These are phyloP conservation scores for Gossypium raimondii DNA, from an alignment of 345 rosid genomes.

Conservation along the genomic window DNA sequence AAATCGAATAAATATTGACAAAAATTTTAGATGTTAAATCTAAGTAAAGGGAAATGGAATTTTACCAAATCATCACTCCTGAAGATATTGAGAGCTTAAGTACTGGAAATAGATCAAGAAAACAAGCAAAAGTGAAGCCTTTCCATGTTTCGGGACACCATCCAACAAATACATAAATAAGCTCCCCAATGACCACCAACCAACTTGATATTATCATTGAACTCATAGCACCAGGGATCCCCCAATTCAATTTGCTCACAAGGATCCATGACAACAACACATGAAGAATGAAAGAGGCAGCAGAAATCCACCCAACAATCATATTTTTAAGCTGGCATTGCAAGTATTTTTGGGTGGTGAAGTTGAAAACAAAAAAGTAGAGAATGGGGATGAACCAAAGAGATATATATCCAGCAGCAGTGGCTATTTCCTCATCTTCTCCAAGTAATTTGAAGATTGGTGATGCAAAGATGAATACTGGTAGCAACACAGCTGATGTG, in stretches of 20 bases:
- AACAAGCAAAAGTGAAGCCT: conserved; percentile 45
- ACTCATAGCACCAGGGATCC: conserved; percentile 46
- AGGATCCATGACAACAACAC: conserved; percentile 42
- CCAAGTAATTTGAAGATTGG: conserved; percentile 15
- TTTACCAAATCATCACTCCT: conserved; percentile 57
- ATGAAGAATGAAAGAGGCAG: conserved; percentile 32
- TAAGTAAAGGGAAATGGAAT: neutral
- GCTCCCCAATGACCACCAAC: conserved; percentile 37
- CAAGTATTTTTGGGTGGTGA: conserved; percentile 2
- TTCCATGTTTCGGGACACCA: conserved; percentile 60
- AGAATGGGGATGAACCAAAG: conserved; percentile 17
- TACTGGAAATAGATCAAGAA: conserved; percentile 41
- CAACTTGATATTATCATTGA: conserved; percentile 42
- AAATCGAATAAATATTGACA: neutral
- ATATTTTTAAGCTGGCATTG: conserved; percentile 33
- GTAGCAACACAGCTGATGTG: conserved; percentile 3
- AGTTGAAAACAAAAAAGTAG: conserved; percentile 2
- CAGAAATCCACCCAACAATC: conserved; percentile 37
- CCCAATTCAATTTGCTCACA: conserved; percentile 36
- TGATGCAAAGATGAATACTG: conserved; percentile 12
- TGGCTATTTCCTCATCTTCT: conserved; percentile 11
- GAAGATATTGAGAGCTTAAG: conserved; percentile 56
- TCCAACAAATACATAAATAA: conserved; percentile 54
- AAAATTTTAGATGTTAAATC: neutral
- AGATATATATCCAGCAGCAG: conserved; percentile 9